Evolutionary conservation across 2,329 filamentous ascomycete species (phyloP).

Genomic region (Chaetomium strumarium): DNA sequence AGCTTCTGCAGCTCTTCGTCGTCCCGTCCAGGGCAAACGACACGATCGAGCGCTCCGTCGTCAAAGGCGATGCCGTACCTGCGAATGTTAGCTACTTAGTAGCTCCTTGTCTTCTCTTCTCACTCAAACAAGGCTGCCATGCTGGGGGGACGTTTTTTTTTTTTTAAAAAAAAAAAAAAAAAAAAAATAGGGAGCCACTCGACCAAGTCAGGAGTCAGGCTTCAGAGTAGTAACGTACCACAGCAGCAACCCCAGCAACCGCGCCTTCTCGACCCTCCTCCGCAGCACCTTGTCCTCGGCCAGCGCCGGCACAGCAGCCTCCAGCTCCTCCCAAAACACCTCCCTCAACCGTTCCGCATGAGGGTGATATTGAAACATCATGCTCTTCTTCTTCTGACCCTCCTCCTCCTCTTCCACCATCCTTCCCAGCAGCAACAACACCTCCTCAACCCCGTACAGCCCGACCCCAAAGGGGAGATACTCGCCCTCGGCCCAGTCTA

Average conservation of each 20-base stretch:
- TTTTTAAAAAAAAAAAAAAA: no score
- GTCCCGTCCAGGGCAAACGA: conserved; percentile 47
- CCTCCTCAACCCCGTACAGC: conserved; percentile 55
- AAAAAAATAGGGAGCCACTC: not conserved
- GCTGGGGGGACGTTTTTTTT: not conserved
- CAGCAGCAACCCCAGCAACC: conserved; percentile 49
- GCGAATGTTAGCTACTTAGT: not conserved
- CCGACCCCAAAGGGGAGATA: conserved; percentile 53
- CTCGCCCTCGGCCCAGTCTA: conserved; percentile 63
- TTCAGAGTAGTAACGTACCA: conserved; percentile 38
- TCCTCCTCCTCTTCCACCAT: not conserved
- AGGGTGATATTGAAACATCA: conserved; percentile 40
- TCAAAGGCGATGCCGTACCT: conserved; percentile 58
- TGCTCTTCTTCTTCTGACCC: not conserved
- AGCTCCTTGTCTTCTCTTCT: not conserved
- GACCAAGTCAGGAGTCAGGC: no score
- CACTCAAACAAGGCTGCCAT: no score
- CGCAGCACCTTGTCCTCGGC: conserved; percentile 22
- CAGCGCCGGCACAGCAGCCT: conserved; percentile 32
- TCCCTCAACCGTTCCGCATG: conserved; percentile 38
- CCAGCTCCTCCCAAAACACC: conserved; percentile 45
- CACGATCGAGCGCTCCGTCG: conserved; percentile 51
- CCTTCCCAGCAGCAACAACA: conserved; percentile 49
- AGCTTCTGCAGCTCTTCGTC: conserved; percentile 48
- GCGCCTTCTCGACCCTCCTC: conserved; percentile 36